Conservation (phyloP, 257 asterid genomes). For the Nicotiana knightiana region DNA sequence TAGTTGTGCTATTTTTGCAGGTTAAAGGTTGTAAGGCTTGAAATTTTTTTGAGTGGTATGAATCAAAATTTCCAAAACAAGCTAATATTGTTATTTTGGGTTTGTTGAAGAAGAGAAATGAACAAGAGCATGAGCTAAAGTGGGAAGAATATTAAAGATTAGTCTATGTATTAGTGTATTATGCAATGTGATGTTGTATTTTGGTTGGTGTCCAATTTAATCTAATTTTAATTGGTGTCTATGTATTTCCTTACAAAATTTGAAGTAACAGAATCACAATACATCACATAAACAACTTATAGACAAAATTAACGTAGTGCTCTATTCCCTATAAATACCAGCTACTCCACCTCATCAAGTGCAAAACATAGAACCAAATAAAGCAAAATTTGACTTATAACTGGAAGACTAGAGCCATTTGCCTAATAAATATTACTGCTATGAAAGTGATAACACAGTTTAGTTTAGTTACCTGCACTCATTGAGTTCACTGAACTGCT, state of each 20-base stretch:
- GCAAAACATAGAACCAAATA: neutral
- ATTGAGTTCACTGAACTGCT: constrained; percentile 40
- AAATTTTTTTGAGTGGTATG: no score
- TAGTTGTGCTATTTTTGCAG: no score
- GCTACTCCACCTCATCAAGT: constrained; percentile 2
- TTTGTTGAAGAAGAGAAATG: no score
- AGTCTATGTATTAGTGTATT: no score
- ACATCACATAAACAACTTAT: neutral
- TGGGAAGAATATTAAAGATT: no score
- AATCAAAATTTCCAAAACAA: no score
- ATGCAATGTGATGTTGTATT: no score
- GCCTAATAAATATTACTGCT: neutral
- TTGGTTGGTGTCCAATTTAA: no score
- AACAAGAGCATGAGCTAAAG: no score
- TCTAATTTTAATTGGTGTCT: no score
- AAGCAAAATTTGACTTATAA: neutral
- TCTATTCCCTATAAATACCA: neutral
- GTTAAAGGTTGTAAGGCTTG: no score
- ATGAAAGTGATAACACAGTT: neutral
- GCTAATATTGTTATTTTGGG: no score
- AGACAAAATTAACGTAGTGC: neutral
- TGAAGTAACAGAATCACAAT: neutral
- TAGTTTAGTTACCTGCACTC: constrained; percentile 54
- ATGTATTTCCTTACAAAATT: neutral
- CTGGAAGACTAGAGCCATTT: neutral